Evolutionary conservation across 805 yeast species (phyloP).

Genomic region (Hanseniaspora guilliermondii): DNA sequence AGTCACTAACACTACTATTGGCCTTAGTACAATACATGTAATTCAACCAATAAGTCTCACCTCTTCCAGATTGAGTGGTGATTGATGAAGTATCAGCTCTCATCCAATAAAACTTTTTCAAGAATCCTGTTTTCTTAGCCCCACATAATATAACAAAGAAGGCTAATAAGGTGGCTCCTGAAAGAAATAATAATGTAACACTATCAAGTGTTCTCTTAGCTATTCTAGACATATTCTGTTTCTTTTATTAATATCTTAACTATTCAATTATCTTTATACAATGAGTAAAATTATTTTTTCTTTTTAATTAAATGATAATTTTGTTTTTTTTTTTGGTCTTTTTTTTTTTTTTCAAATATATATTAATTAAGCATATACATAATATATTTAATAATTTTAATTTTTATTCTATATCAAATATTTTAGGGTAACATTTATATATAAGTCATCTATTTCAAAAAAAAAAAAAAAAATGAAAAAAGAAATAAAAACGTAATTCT

Average conservation of each 20-base stretch:
- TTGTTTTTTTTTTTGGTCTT: no score
- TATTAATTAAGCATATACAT: no score
- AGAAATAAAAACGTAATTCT: no score
- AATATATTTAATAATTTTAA: no score
- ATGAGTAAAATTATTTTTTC: no score
- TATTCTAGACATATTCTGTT: not conserved
- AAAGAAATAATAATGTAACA: constrained; percentile 28
- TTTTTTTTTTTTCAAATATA: no score
- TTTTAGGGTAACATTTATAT: no score
- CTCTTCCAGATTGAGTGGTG: constrained; percentile 26
- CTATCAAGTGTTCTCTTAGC: constrained; percentile 24
- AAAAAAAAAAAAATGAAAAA: no score
- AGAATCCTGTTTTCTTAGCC: constrained; percentile 37
- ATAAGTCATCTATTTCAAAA: no score
- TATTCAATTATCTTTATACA: not conserved
- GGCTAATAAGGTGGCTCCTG: constrained; percentile 40
- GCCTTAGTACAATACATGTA: constrained; percentile 47
- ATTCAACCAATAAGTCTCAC: constrained; percentile 62
- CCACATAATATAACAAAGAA: constrained; percentile 62
- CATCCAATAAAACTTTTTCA: constrained; percentile 66
- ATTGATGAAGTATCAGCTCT: constrained; percentile 57
- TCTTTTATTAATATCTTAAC: not conserved
- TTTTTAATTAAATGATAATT: no score
- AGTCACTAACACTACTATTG: constrained; percentile 28
- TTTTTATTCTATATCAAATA: no score